Percentiles rank a stretch among this genome's conserved stretches.
These are phyloP conservation scores for Ambrosia hybrid DNA, from an alignment of 140 eudicot genomes.

Conservation along the genomic window DNA sequence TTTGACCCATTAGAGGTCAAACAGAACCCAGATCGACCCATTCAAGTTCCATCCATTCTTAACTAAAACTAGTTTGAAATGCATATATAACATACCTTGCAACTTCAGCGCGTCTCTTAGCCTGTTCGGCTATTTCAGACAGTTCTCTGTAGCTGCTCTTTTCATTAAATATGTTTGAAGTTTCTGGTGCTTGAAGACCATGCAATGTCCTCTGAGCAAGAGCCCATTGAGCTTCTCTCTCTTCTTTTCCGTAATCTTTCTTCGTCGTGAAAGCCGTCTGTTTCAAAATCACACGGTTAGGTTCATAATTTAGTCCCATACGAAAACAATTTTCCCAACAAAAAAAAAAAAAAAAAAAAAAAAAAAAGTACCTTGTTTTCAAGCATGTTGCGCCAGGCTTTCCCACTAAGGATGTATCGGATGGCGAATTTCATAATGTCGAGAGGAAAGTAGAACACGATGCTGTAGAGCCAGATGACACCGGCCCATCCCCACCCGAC, in stretches of 20 bases:
- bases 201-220: constrained; percentile 80
- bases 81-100: constrained; percentile 46
- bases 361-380: constrained; percentile 79
- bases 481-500: constrained; percentile 97
- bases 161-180: constrained; percentile 51
- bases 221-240: constrained; percentile 86
- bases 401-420: constrained; percentile 64
- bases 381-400: constrained; percentile 67
- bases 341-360: neutral
- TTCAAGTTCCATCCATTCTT: no score
- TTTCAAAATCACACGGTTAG: neutral
- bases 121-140: constrained; percentile 83
- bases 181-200: constrained; percentile 76
- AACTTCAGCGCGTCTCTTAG: constrained; percentile 76
- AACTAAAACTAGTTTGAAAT: no score
- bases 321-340: neutral
- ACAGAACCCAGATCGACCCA: neutral
- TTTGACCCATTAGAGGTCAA: neutral
- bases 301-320: neutral
- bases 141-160: constrained; percentile 70
- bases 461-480: constrained; percentile 65
- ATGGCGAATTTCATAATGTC: constrained; percentile 63
- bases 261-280: constrained; percentile 81
- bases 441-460: constrained; percentile 63
- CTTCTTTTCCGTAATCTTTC: constrained; percentile 74